Evolutionary conservation across 352 stramenopile genomes (phyloP).

Genomic region (Globisporangium nodosum): DNA sequence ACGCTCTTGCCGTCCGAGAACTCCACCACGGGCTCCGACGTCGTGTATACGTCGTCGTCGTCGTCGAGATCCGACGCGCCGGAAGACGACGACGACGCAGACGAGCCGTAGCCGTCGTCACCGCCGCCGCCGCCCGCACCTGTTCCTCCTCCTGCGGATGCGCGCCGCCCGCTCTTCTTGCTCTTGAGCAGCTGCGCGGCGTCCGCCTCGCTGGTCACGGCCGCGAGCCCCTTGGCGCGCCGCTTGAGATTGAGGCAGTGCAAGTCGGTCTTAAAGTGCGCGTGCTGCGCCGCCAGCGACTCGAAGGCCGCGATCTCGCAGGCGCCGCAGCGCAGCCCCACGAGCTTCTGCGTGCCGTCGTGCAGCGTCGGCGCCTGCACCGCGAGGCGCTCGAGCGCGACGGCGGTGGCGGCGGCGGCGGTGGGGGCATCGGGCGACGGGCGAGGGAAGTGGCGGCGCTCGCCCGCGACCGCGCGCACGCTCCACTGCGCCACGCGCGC

Average conservation of each 20-base stretch:
- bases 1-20: constrained; percentile 68
- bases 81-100: constrained; percentile 28
- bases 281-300: constrained; percentile 75
- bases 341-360: constrained; percentile 29
- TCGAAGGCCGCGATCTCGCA: constrained; percentile 66
- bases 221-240: constrained; percentile 42
- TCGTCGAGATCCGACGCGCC: constrained; percentile 34
- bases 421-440: neutral
- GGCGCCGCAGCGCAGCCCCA: constrained; percentile 63
- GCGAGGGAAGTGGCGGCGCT: constrained; percentile 40
- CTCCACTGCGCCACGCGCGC: constrained; percentile 44
- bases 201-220: constrained; percentile 32
- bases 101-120: neutral
- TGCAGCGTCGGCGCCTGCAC: constrained; percentile 27
- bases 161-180: constrained; percentile 5
- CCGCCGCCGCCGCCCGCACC: constrained; percentile 9
- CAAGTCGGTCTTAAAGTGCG: constrained; percentile 80
- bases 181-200: constrained; percentile 19
- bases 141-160: constrained; percentile 14
- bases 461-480: constrained; percentile 54
- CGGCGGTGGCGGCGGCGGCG: neutral
- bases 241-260: constrained; percentile 84
- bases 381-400: constrained; percentile 17
- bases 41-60: constrained; percentile 39
- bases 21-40: constrained; percentile 66